A percentile compares a stretch with the other conserved stretches of the same genome.
Conservation (phyloP, 306 rosid species). For the Sechiopsis laciniata region DNA sequence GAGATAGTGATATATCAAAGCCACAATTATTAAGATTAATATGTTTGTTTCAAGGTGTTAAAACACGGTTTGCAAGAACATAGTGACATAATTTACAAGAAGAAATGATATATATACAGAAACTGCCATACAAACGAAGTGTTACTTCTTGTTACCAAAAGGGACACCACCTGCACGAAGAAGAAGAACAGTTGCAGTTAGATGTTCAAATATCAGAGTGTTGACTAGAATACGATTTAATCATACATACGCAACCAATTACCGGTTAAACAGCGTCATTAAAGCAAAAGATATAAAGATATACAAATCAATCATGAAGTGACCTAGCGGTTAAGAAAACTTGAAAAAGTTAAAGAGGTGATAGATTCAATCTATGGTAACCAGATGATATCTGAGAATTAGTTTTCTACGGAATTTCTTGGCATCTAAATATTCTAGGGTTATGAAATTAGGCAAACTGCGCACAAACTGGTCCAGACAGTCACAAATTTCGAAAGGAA, state of each 20-base stretch:
- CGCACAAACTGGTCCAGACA: too few relatives aligned
- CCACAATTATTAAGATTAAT: slow-evolving; percentile 10
- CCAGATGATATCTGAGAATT: too few relatives aligned
- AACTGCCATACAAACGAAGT: neutral
- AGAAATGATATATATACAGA: slow-evolving; percentile 17
- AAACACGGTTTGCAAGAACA: neutral
- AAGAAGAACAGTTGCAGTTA: neutral
- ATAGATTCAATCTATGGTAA: too few relatives aligned
- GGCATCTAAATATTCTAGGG: too few relatives aligned
- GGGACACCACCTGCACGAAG: slow-evolving; percentile 83
- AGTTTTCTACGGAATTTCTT: too few relatives aligned
- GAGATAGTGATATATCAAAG: neutral
- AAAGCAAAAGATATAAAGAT: neutral
- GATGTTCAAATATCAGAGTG: neutral
- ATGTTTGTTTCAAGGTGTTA: neutral
- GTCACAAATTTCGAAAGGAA: too few relatives aligned
- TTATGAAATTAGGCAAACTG: too few relatives aligned
- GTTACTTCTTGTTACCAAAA: slow-evolving; percentile 57
- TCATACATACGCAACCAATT: neutral
- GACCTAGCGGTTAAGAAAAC: too few relatives aligned
- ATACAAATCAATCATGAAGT: too few relatives aligned
- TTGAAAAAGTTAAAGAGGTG: too few relatives aligned
- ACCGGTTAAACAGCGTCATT: neutral
- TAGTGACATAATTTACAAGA: neutral
- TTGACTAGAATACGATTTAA: neutral